A percentile compares a stretch with the other conserved stretches of the same genome.
Conservation (phyloP, 495 filamentous ascomycete genomes). For the Hypoxylon lienhwacheense region DNA sequence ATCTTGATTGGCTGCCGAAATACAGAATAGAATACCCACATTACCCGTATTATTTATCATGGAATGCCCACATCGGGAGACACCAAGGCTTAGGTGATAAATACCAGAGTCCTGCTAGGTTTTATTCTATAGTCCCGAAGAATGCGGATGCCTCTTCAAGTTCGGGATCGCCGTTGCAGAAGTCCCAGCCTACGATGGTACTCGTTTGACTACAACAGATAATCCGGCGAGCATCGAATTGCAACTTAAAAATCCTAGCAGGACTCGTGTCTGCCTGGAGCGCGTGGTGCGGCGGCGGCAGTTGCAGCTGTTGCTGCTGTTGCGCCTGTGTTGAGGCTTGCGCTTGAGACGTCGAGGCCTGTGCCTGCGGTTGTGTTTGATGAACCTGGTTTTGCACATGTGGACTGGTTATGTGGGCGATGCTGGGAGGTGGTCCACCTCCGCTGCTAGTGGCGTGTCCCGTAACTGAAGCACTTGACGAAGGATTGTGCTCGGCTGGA, state of each 20-base stretch:
- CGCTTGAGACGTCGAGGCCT: constrained; percentile 4
- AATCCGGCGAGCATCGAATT: constrained; percentile 92
- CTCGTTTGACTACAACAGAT: constrained; percentile 91
- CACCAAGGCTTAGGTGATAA: background rate
- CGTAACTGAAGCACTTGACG: constrained; percentile 2
- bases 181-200: constrained; percentile 96
- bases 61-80: background rate
- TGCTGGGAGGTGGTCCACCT: constrained; percentile 26
- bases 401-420: background rate
- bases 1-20: background rate
- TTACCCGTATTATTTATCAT: no score
- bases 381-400: constrained; percentile 18
- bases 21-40: no score
- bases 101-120: background rate
- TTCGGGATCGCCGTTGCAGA: constrained; percentile 83
- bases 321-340: constrained; percentile 25
- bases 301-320: constrained; percentile 32
- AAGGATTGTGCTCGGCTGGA: constrained; percentile 1
- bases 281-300: constrained; percentile 36
- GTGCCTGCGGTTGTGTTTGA: constrained; percentile 27
- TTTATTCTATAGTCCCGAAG: constrained; percentile 61
- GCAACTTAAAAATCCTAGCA: constrained; percentile 91
- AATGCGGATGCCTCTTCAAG: constrained; percentile 80
- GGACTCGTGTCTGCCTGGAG: constrained; percentile 49
- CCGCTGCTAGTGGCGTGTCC: constrained; percentile 16